Evolutionary conservation across 2,329 filamentous ascomycete species (phyloP), one percentile per base, ranked within the genome.

Genomic region (Alternaria sp.): DNA sequence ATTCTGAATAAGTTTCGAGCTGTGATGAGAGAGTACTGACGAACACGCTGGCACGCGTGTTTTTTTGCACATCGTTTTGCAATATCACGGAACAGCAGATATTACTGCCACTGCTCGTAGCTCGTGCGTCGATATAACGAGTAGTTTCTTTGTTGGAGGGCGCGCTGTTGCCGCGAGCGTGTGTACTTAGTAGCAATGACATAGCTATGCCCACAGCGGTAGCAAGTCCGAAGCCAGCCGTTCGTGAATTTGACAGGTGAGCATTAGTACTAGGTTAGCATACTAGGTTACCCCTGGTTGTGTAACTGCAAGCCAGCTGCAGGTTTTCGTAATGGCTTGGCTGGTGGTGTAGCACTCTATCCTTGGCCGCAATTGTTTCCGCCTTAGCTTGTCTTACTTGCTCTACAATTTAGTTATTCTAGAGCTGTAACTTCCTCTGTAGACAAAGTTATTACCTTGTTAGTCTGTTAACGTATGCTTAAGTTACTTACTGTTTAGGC

Each of bases 111-210:
- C n/a, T 7, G 23, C 42, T 45, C 5, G 26, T 45, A 5, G 42
- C 26, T 45, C 3, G 26, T n/a, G 14, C 8, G 5, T 33, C 8
- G n/a, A 45, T 33, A 10, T 33, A 21, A 45, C 26, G 14, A 45
- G 42, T 31, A 45, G 13, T 28, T 45, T 45, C 26, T 45, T 45
- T 45, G 5, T 45, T 31, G 3, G 26, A 45, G 42, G 26, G 24
- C 13, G 24, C 26, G 14, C 26, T 17, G 5, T 21, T 5, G n/a
- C 28, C 5, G 11, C 26, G 5, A 45, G 28, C n/a, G 11, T 45
- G 11, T 45, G 14, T 45, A 33, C 26, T 28, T 45, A 45, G 42
- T 45, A 45, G 42, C 5, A 45, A 45, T 33, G 4, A 45, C 26
- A 28, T 21, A 33, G 26, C 23, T 26, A 28, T 45, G 5, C 42